phyloP scores from a whole-genome alignment of 805 yeast species.

The Yarrowia hollandica region DNA sequence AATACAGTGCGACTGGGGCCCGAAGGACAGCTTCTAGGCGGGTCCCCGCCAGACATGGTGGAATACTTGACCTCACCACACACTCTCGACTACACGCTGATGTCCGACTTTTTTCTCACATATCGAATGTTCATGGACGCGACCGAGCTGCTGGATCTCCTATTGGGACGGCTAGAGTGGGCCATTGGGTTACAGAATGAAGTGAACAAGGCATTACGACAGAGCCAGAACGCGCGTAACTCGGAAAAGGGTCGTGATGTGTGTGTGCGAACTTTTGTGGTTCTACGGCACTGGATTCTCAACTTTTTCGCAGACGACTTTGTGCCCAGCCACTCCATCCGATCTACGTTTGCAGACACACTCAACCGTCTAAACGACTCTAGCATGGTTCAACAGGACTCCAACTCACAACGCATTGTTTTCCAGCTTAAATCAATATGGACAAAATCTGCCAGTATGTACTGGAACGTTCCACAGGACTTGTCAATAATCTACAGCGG shows the following conservation, averaged over 20 bases:
- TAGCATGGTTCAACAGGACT: slow-evolving; percentile 35
- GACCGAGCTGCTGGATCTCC: slow-evolving; percentile 57
- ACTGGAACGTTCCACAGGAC: slow-evolving; percentile 38
- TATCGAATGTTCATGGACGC: slow-evolving; percentile 68
- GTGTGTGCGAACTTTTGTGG: slow-evolving; percentile 79
- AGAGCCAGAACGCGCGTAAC: slow-evolving; percentile 33
- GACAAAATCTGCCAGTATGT: slow-evolving; percentile 45
- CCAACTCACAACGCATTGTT: slow-evolving; percentile 43
- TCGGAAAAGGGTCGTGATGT: slow-evolving; percentile 61
- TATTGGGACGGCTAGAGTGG: slow-evolving; percentile 72
- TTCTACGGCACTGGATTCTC: slow-evolving; percentile 83
- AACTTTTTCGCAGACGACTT: slow-evolving; percentile 89
- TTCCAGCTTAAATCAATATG: slow-evolving; percentile 53
- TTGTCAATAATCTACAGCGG: slow-evolving; percentile 42
- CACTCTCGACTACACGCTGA: slow-evolving; percentile 69
- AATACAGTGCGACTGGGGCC: slow-evolving; percentile 26
- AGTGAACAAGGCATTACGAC: slow-evolving; percentile 14
- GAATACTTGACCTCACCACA: slow-evolving; percentile 61
- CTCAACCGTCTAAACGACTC: slow-evolving; percentile 44
- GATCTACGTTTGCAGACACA: slow-evolving; percentile 44
- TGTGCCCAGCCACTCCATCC: slow-evolving; percentile 51
- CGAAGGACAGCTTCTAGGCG: slow-evolving; percentile 32
- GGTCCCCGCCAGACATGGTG: slow-evolving; percentile 40
- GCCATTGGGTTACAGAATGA: slow-evolving; percentile 45
- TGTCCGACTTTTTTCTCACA: slow-evolving; percentile 84